Evolutionary conservation across 1,139 yeast genomes (phyloP), one percentile per base, ranked within the genome.

Genomic region (Petasospora rhodanensis): DNA sequence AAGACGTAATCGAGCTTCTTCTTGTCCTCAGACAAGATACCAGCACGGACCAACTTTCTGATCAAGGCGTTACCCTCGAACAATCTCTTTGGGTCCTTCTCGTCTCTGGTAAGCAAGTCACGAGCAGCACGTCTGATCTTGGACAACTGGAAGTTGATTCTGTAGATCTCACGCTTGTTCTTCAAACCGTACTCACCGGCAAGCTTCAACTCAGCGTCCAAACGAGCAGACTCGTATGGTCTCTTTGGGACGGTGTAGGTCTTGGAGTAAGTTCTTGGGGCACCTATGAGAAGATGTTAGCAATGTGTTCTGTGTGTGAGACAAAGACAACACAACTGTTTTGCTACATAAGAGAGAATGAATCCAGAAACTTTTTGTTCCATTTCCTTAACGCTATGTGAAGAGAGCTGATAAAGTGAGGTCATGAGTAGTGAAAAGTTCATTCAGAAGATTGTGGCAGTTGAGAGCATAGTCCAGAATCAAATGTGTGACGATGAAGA

Each of bases 121-220:
- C 99, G 95, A 66, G 99, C 99, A 69, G 98, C 98, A 79, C 98
- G 87, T 79, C 99, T 91, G 69, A 91, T 91, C 83, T 91, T 91
- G 55, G 99, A 91, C 67, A 91, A 86, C 76, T 91, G 96, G 81
- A 82, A 86, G 68, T 87, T 89, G 69, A 89, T 85, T 80, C 96
- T 84, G 94, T 89, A 87, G 72, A 91, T 86, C 76, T 91, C 98
- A 70, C 94, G 86, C 89, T 91, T 91, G 96, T 93, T 91, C 79
- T 87, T 89, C 68, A 91, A 83, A 79, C 98, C 99, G 83, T 73
- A 91, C 76, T 91, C 98, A 79, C 98, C 98, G 63, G 95, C 96
- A 64, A 91, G 84, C 76, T 91, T 87, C 70, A 91, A 84, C 76
- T 93, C 98, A 68, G 95, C 86, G 64, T 91, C 98, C 72, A 91